Base-by-base conservation (phyloP, 1,284 basidiomycete species). In the Boletellus deceptivus region DNA sequence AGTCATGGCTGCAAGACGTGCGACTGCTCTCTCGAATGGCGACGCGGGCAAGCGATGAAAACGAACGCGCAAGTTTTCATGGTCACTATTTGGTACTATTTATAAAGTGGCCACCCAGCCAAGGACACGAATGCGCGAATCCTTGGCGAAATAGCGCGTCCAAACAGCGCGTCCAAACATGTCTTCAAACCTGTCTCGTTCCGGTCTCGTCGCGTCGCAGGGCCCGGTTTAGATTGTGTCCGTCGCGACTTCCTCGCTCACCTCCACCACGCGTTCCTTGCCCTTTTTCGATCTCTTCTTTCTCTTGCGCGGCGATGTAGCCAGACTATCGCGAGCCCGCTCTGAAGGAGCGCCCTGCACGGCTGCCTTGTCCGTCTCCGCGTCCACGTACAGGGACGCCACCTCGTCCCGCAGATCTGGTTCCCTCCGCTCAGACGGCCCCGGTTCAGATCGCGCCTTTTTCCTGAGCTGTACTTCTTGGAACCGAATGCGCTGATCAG, bases 401-500 rank as follows among this genome's bases (percentile, higher is more conserved):
- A 62, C 53, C 22, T 63, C 63, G 27, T 55, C 54, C 1, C 45
- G 25, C 39, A 63, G 53, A n/a, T 52, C 55, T 10, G 49, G 40
- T 11, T 49, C 36, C n/a, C 16, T 42, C 17, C 40, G 44, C 20
- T 53, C 54, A 14, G 49, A 16, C 10, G 55, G 16, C 24, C 37
- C 33, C 14, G 50, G 43, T n/a, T 43, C 59, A 0, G 53, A 29
- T 13, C 20, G 50, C 29, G 35, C 35, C 53, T 66, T 70, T 17
- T 56, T 51, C 43, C 53, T 61, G 50, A 70, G 61, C 16, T 62
- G 55, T 7, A 70, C 66, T 40, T 69, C 66, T 48, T 57, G 68
- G 70, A 89, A 89, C 14, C 73, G 75, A 44, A 89, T 78, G 11
- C 86, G 79, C 54, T 80, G 77, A 55, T 81, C 79, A 0, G 83